These are phyloP conservation scores for Neobulgaria alba DNA, from an alignment of 2,329 filamentous ascomycete species.

Conservation along the genomic window DNA sequence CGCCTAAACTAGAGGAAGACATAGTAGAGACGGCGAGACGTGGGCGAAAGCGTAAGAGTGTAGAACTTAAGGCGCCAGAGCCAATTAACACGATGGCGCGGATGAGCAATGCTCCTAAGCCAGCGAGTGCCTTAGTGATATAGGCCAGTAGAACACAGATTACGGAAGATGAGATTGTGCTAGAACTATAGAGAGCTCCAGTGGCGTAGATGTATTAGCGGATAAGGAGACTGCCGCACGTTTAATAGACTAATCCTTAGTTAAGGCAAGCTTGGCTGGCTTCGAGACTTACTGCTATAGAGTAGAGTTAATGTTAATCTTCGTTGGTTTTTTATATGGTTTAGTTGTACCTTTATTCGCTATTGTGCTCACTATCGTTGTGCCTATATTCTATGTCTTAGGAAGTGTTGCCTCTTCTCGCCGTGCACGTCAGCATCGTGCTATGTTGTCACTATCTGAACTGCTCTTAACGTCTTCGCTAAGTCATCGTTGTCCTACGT, in stretches of 20 bases:
- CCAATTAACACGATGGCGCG: background rate
- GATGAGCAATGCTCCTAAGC: constrained; percentile 5
- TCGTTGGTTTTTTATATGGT: constrained; percentile 9
- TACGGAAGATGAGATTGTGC: constrained; percentile 4
- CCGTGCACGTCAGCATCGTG: constrained; percentile 7
- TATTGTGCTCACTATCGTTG: constrained; percentile 9
- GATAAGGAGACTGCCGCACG: too few species aligned
- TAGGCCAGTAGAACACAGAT: constrained; percentile 9
- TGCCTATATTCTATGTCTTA: constrained; percentile 7
- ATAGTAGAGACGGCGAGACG: background rate
- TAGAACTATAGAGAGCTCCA: background rate
- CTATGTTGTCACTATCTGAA: constrained; percentile 12
- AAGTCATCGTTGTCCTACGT: constrained; percentile 12
- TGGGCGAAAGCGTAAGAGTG: background rate
- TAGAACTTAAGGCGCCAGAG: background rate
- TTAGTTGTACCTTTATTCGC: constrained; percentile 6
- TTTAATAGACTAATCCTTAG: constrained; percentile 12
- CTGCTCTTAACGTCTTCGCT: constrained; percentile 12
- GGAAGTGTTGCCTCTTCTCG: constrained; percentile 12
- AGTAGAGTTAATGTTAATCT: constrained; percentile 16
- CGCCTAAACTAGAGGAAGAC: background rate
- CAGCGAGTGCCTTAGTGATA: constrained; percentile 6
- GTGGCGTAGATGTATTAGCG: too few species aligned
- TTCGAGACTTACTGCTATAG: constrained; percentile 16
- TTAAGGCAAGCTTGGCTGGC: constrained; percentile 12